Evolutionary conservation across 2,329 filamentous ascomycete species (phyloP).

Genomic region (Onygenales sp.): DNA sequence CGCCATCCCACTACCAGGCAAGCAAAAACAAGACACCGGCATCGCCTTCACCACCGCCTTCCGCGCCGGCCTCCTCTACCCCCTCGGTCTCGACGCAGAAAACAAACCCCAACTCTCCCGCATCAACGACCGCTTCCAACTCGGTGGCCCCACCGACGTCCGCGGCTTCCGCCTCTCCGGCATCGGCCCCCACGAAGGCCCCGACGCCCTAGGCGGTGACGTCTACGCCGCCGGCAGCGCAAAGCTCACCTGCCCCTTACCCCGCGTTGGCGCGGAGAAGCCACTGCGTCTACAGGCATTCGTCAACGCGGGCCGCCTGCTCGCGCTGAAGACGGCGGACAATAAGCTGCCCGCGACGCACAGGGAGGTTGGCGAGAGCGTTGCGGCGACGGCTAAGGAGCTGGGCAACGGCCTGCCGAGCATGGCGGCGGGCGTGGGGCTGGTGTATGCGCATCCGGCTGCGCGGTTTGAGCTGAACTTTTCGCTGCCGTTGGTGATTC

Average conservation of each 20-base stretch:
- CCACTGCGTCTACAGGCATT: constrained; percentile 84
- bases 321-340: constrained; percentile 58
- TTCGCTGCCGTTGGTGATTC: constrained; percentile 70
- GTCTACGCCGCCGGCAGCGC: constrained; percentile 83
- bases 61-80: constrained; percentile 73
- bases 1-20: constrained; percentile 60
- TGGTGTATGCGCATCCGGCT: constrained; percentile 91
- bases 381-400: constrained; percentile 55
- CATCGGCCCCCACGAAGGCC: constrained; percentile 76
- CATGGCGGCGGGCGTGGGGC: constrained; percentile 72
- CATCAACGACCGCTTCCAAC: constrained; percentile 88
- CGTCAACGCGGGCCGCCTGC: constrained; percentile 76
- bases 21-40: constrained; percentile 57
- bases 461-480: constrained; percentile 96
- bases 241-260: constrained; percentile 76
- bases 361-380: constrained; percentile 35
- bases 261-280: constrained; percentile 69
- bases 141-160: constrained; percentile 89
- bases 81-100: constrained; percentile 55
- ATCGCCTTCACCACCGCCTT: constrained; percentile 76
- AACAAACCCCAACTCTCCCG: constrained; percentile 57
- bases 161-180: constrained; percentile 87
- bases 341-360: constrained; percentile 39
- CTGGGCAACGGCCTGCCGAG: constrained; percentile 70
- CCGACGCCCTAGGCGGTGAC: constrained; percentile 82